Percentiles rank a stretch among this genome's conserved stretches.
phyloP scores from a whole-genome alignment of 192 early-diverging fungal species.

The Dissophora globulifera region DNA sequence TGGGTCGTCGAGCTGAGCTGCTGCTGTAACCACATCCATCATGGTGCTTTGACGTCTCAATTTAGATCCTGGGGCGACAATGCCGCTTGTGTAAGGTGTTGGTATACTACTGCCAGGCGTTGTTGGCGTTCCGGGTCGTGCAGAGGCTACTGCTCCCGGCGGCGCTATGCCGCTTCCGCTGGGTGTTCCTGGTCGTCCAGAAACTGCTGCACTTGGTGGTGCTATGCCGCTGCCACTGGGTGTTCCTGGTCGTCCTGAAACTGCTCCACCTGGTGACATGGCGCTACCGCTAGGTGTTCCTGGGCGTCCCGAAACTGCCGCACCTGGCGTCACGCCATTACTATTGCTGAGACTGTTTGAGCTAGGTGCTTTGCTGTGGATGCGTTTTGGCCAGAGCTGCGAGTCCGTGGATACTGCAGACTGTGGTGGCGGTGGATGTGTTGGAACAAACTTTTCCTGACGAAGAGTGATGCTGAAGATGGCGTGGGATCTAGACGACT shows the following conservation, averaged over 20 bases:
- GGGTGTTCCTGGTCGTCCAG: slow-evolving; percentile 39
- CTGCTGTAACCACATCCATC: not conserved
- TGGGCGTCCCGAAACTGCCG: slow-evolving; percentile 14
- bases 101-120: slow-evolving; percentile 18
- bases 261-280: too few species aligned
- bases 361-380: slow-evolving; percentile 26
- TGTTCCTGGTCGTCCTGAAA: too few species aligned
- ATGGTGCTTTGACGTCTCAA: slow-evolving; percentile 35
- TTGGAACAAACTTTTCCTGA: slow-evolving; percentile 73
- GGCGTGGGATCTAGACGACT: slow-evolving; percentile 95
- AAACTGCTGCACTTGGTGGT: too few species aligned
- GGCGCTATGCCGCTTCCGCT: slow-evolving; percentile 1
- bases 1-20: not conserved
- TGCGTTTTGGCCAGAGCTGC: slow-evolving; percentile 6
- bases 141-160: too few species aligned
- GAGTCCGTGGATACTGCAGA: slow-evolving; percentile 18
- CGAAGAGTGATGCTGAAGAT: slow-evolving; percentile 92
- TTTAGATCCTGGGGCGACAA: slow-evolving; percentile 42
- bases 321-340: slow-evolving; percentile 12
- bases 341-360: not conserved
- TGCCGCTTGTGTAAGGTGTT: slow-evolving; percentile 37
- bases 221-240: slow-evolving; percentile 8
- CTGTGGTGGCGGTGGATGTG: slow-evolving; percentile 28
- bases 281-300: slow-evolving; percentile 20
- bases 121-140: slow-evolving; percentile 25